These are phyloP conservation scores for Capsaspora owczarzaki DNA, from an alignment of 78 protist genomes.

Conservation along the genomic window DNA sequence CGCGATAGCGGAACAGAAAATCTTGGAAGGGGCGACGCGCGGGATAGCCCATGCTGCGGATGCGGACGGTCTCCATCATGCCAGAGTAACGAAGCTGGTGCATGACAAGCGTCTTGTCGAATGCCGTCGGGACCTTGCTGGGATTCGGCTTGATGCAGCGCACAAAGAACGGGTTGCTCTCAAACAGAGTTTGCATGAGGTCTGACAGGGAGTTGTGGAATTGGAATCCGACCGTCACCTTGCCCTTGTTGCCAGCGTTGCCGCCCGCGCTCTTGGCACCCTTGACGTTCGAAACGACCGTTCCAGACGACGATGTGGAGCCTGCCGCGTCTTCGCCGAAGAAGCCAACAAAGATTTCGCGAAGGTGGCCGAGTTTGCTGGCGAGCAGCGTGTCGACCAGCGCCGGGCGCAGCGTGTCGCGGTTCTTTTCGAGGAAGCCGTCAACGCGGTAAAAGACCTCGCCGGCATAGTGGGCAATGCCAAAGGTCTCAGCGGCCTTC, in stretches of 20 bases:
- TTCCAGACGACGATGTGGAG: background rate
- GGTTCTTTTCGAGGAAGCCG: conserved; percentile 65
- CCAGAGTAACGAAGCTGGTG: conserved; percentile 65
- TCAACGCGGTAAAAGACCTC: conserved; percentile 50
- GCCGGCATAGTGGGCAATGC: conserved; percentile 61
- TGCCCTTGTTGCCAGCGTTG: background rate
- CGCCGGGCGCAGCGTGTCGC: background rate
- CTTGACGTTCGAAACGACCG: background rate
- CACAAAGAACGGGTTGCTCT: conserved; percentile 45
- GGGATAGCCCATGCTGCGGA: conserved; percentile 64
- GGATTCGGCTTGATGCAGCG: conserved; percentile 73
- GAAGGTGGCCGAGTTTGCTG: background rate
- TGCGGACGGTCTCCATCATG: conserved; percentile 54
- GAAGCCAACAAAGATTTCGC: background rate
- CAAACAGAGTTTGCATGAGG: conserved; percentile 32
- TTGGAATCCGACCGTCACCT: conserved; percentile 3
- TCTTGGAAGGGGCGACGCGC: conserved; percentile 30
- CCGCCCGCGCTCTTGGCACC: background rate
- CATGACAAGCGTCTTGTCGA: background rate
- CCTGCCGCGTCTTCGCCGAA: background rate
- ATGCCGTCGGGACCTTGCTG: conserved; percentile 24
- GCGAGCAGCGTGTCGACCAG: background rate
- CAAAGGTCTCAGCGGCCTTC: conserved; percentile 12
- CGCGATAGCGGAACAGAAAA: conserved; percentile 41
- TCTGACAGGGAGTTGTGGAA: conserved; percentile 6